Base-by-base conservation (phyloP, 129 eudicot genomes). In the Erigeron canadensis region DNA sequence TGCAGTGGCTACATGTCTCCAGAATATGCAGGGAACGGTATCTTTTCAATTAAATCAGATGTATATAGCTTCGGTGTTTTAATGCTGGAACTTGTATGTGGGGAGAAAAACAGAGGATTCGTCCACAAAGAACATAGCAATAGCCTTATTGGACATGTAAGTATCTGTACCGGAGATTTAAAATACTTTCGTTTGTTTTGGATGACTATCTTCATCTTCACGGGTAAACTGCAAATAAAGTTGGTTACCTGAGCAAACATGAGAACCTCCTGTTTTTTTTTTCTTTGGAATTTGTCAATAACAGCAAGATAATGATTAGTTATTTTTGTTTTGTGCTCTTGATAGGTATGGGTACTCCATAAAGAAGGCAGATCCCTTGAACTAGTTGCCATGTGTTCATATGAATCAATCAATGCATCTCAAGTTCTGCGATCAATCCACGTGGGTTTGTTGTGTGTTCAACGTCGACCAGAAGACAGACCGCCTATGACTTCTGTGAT, bases 121-220 rank as follows among this genome's bases (percentile, higher is more conserved):
- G 12, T 75, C 56, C 84, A 83, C 50, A 67, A 55, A 51, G 79
- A 83, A 40, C 81, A 83, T 64, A 38, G 41, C 44, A 73, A 79
- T 69, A 83, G 79, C 68, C 87, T 83, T 65, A 69, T 83, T 13
- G 87, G 87, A 63, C 87, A 83, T 55, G 84, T 83, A 71, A 83
- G 84, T 71, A 3, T 64, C 70, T 17, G 48, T 10, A 15, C 6
- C 19, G 23, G 18, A 22, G 2, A 21, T 55, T 17, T 37, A 4
- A 1, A 53, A 16, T 9, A 6, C 21, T 54, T 54, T 17, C 1
- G 16, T 15, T 53, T 53, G 8, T 15, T 15, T 53, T 51, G 21
- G 22, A 2, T n/a, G 12, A 45, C 50, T 45, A 8, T 15, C 19
- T 53, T 53, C 6, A 7, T 53, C 8, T 2, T 22, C 4, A 8